These are phyloP conservation scores for Lodderomyces jiufengensis DNA, from an alignment of 1,139 yeast species.

Conservation along the genomic window DNA sequence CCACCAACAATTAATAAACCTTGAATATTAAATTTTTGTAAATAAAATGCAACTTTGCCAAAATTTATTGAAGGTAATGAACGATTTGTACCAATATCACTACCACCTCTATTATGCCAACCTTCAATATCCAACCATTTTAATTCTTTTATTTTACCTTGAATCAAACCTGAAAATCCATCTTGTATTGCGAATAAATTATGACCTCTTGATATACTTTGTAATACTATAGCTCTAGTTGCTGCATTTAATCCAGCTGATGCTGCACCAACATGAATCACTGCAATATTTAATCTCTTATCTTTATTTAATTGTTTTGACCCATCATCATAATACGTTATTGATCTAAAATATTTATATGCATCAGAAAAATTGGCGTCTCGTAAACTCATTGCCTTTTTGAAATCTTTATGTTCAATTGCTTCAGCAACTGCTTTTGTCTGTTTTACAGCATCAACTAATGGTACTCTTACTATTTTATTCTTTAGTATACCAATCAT, in stretches of 20 bases:
- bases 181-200: constrained; percentile 81
- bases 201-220: constrained; percentile 90
- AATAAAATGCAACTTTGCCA: constrained; percentile 86
- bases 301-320: constrained; percentile 46
- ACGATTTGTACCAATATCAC: constrained; percentile 93
- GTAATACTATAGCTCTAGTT: constrained; percentile 84
- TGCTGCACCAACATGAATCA: constrained; percentile 93
- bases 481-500: constrained; percentile 89
- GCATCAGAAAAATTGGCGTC: constrained; percentile 86
- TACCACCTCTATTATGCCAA: constrained; percentile 91
- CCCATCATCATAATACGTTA: constrained; percentile 68
- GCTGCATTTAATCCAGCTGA: constrained; percentile 96
- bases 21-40: constrained; percentile 79
- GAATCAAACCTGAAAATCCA: constrained; percentile 87
- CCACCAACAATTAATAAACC: constrained; percentile 93
- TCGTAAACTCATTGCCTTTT: constrained; percentile 79
- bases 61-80: constrained; percentile 76
- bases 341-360: constrained; percentile 64
- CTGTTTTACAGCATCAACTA: constrained; percentile 83
- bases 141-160: constrained; percentile 71
- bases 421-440: constrained; percentile 88
- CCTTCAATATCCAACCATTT: constrained; percentile 85
- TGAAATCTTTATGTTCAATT: constrained; percentile 73
- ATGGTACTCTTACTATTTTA: constrained; percentile 76
- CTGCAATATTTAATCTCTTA: constrained; percentile 65